Evolutionary conservation across 1,284 basidiomycete genomes (phyloP), one percentile per base, ranked within the genome.

Genomic region (Cryptococcus neoformans): DNA sequence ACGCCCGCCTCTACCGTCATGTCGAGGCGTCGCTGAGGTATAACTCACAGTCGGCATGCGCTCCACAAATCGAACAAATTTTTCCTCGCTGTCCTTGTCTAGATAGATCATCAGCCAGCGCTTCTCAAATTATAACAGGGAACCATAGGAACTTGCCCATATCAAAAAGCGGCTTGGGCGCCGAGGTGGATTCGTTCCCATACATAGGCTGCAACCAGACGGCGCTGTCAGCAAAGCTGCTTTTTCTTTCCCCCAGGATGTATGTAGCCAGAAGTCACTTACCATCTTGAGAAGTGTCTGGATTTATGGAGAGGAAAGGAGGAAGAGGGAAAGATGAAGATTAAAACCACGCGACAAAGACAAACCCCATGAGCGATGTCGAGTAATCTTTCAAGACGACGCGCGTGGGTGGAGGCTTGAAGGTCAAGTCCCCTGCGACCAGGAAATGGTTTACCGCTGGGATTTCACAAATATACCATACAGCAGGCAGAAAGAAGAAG

Each of bases 1-100:
- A 17, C 28, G 14, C 38, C 17, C 14, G 8, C 36, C 14, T 53
- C 38, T 28, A 28, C 28, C 28, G 28, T 28, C 28, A 28, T 28
- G 28, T 28, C 28, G 28, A 28, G 2, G 28, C 28, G 28, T 28
- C 28, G n/a, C 35, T n/a, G 6, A 11, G 44, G 35, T 9, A 53
- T 10, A 38, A 60, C 70, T 58, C 44, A 75, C 74, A 44, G 64
- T 71, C 0, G 86, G 85, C 49, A 92, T 81, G 45, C 80, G 82
- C 17, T 80, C 77, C 62, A 90, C 90, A 77, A 90, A 92, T 0
- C 83, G 77, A 65, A 87, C 83, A 69, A 92, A 92, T 0, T 87
- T 87, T 12, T 87, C 85, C 73, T 92, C 88, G 34, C 80, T 79
- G n/a, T 79, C 73, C 53, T 81, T 81, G 58, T 85, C 85, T 79